Evolutionary conservation across 2,329 filamentous ascomycete species (phyloP).

Genomic region (Intubia oerlemansii): DNA sequence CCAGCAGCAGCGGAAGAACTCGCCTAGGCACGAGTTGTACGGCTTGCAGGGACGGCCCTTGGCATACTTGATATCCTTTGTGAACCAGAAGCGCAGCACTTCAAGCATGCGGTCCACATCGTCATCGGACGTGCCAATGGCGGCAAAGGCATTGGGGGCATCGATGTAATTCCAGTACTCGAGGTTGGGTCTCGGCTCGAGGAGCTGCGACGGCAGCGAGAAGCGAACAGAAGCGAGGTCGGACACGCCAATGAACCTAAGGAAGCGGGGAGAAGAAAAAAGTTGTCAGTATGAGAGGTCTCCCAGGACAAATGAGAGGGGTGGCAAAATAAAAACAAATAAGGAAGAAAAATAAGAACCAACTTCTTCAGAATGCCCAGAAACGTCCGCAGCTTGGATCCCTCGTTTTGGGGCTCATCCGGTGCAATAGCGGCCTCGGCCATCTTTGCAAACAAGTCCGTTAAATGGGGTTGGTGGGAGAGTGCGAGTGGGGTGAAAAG

Average conservation of each 20-base stretch:
- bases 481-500: too few relatives aligned
- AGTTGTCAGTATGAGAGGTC: background rate
- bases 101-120: constrained; percentile 85
- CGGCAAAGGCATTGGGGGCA: constrained; percentile 70
- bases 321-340: background rate
- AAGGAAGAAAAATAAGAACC: constrained; percentile 14
- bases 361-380: constrained; percentile 74
- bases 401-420: constrained; percentile 44
- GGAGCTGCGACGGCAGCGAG: constrained; percentile 80
- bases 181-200: constrained; percentile 90
- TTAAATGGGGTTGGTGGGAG: too few relatives aligned
- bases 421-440: constrained; percentile 13
- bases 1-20: constrained; percentile 98
- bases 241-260: constrained; percentile 73
- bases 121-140: constrained; percentile 75
- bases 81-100: constrained; percentile 93
- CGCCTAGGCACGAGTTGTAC: constrained; percentile 90
- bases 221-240: constrained; percentile 94
- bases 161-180: constrained; percentile 99
- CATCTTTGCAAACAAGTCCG: too few relatives aligned
- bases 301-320: background rate
- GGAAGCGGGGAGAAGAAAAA: constrained; percentile 1
- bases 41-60: constrained; percentile 98
- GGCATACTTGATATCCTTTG: constrained; percentile 96
- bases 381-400: constrained; percentile 77